Conservation (phyloP, 2,329 filamentous ascomycete species). For the Aureobasidium sp. region DNA sequence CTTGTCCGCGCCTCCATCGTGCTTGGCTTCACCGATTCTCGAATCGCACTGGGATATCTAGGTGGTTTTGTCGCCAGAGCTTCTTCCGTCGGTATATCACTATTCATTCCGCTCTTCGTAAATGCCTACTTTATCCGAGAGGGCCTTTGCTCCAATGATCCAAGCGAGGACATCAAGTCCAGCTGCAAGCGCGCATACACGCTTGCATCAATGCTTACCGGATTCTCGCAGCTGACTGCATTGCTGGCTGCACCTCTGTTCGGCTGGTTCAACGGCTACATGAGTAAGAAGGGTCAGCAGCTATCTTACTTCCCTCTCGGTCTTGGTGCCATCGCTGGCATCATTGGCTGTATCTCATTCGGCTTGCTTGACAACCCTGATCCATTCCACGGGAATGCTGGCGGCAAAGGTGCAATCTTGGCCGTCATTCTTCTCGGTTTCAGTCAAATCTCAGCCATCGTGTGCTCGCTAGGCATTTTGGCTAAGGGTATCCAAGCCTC, state of each 20-base stretch:
- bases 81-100: constrained; percentile 87
- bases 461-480: constrained; percentile 85
- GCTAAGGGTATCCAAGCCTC: constrained; percentile 59
- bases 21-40: constrained; percentile 66
- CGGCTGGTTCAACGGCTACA: constrained; percentile 71
- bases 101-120: constrained; percentile 89
- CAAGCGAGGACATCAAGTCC: constrained; percentile 62
- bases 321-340: constrained; percentile 62
- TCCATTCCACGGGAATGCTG: constrained; percentile 57
- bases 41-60: constrained; percentile 81
- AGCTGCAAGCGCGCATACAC: constrained; percentile 83
- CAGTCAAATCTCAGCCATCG: constrained; percentile 93
- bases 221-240: constrained; percentile 79
- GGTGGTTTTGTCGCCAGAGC: constrained; percentile 92
- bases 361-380: constrained; percentile 73
- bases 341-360: constrained; percentile 71
- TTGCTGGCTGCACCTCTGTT: constrained; percentile 80
- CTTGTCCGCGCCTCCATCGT: constrained; percentile 37
- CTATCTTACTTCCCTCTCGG: constrained; percentile 63
- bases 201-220: constrained; percentile 78
- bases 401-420: constrained; percentile 49
- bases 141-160: constrained; percentile 62
- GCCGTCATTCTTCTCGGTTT: constrained; percentile 77
- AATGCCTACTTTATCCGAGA: constrained; percentile 82
- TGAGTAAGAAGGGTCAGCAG: constrained; percentile 42